Percentiles rank a stretch among this genome's conserved stretches.
phyloP scores from a whole-genome alignment of 139 green algal genomes.

The Eudorina sp. region DNA sequence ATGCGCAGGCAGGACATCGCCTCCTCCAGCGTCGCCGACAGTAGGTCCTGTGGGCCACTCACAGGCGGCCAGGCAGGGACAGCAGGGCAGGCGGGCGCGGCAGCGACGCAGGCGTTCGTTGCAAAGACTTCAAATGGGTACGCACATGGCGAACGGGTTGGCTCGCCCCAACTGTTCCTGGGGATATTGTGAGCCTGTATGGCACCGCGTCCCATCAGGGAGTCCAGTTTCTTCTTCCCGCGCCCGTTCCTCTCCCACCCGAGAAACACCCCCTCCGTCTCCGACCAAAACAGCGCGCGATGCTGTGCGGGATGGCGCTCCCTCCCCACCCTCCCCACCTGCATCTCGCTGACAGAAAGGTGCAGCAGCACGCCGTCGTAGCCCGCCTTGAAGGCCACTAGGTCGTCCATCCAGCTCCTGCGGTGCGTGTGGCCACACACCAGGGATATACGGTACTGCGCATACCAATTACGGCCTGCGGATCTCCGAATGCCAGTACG shows the following conservation, averaged over 20 bases:
- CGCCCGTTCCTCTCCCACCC: neutral
- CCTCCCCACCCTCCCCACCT: constrained; percentile 13
- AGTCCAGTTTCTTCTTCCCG: neutral
- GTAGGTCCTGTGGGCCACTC: constrained; percentile 1
- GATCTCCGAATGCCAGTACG: no score
- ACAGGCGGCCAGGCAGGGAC: neutral
- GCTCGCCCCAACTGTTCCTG: no score
- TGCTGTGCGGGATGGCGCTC: no score
- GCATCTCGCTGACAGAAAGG: constrained; percentile 44
- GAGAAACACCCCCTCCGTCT: no score
- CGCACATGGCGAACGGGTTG: no score
- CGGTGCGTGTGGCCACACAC: neutral
- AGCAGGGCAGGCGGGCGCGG: neutral
- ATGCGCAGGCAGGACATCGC: constrained; percentile 51
- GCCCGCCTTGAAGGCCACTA: constrained; percentile 44
- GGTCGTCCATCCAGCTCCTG: constrained; percentile 55
- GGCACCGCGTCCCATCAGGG: neutral
- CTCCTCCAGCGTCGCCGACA: constrained; percentile 50
- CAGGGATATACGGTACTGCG: no score
- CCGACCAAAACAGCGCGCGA: neutral
- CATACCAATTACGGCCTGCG: no score
- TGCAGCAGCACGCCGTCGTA: constrained; percentile 54
- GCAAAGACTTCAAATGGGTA: no score
- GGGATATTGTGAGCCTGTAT: no score
- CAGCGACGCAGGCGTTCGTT: neutral